Percentiles rank a stretch among this genome's conserved stretches.
Evolutionary conservation across 2,329 filamentous ascomycete species (phyloP).

Genomic region (Alternaria burnsii): DNA sequence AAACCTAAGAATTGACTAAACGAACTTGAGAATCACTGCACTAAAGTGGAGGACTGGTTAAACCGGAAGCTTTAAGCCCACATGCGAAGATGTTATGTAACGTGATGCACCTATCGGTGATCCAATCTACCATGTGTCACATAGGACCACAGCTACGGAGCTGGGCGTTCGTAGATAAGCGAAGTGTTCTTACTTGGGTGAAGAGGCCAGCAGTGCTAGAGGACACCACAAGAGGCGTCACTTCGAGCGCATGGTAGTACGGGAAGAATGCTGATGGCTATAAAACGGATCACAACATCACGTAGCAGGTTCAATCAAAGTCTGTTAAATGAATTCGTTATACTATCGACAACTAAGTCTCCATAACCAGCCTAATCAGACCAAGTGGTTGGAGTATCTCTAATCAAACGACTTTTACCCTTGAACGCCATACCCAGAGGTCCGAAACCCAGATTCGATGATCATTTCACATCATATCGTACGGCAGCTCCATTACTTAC

Average conservation of each 20-base stretch:
- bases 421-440: conserved; percentile 22
- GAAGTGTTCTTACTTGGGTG: no score
- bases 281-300: not conserved
- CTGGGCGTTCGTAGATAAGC: no score
- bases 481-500: conserved; percentile 35
- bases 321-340: conserved; percentile 10
- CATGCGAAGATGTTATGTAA: no score
- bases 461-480: conserved; percentile 29
- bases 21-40: not conserved
- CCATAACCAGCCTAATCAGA: conserved; percentile 13
- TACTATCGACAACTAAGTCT: conserved; percentile 24
- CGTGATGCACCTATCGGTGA: no score
- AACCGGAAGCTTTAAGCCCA: not conserved
- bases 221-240: not conserved
- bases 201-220: not conserved
- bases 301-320: not conserved
- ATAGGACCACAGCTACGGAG: no score
- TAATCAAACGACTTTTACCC: conserved; percentile 26
- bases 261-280: not conserved
- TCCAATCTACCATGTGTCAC: not conserved
- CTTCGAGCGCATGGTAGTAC: rapidly evolving
- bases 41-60: not conserved
- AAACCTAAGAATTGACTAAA: not conserved
- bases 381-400: conserved; percentile 8
- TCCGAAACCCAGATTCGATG: conserved; percentile 19